These are phyloP conservation scores for Ormosia semicastrata DNA, from an alignment of 306 rosid species.

Conservation along the genomic window DNA sequence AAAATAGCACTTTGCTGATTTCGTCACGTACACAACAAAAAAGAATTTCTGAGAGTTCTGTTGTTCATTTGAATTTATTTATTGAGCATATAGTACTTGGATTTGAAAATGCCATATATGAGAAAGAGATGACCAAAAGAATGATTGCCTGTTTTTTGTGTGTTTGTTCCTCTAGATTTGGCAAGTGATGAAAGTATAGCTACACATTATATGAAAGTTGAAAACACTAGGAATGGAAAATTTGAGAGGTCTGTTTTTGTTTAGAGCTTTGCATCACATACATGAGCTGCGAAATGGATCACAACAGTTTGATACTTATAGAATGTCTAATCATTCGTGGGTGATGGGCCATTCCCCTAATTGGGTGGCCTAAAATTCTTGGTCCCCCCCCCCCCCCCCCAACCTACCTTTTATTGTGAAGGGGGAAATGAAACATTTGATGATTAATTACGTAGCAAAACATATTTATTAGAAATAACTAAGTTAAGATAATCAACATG, in stretches of 20 bases:
- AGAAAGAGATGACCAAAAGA: background rate
- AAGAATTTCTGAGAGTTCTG: background rate
- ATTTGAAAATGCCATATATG: background rate
- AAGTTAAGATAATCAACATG: background rate
- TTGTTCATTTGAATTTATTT: background rate
- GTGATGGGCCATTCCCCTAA: slow-evolving; percentile 27
- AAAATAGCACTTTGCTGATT: background rate
- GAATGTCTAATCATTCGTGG: slow-evolving; percentile 1
- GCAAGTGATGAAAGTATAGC: background rate
- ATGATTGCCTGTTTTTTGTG: background rate
- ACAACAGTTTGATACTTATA: background rate
- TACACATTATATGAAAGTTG: background rate
- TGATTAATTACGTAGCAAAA: background rate
- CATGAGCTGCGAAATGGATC: background rate
- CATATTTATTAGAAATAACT: slow-evolving; percentile 3
- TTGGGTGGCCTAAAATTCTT: slow-evolving; percentile 34
- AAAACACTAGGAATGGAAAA: background rate
- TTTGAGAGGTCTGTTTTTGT: slow-evolving; percentile 19
- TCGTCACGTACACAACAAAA: background rate
- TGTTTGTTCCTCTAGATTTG: background rate
- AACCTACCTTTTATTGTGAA: no score
- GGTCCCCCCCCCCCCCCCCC: slow-evolving; percentile 39
- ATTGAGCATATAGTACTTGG: background rate
- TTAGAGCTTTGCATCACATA: slow-evolving; percentile 1
- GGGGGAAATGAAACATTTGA: background rate